Evolutionary conservation across 495 filamentous ascomycete genomes (phyloP), one percentile per base, ranked within the genome.

Genomic region (Friedmanniomyces simplex): DNA sequence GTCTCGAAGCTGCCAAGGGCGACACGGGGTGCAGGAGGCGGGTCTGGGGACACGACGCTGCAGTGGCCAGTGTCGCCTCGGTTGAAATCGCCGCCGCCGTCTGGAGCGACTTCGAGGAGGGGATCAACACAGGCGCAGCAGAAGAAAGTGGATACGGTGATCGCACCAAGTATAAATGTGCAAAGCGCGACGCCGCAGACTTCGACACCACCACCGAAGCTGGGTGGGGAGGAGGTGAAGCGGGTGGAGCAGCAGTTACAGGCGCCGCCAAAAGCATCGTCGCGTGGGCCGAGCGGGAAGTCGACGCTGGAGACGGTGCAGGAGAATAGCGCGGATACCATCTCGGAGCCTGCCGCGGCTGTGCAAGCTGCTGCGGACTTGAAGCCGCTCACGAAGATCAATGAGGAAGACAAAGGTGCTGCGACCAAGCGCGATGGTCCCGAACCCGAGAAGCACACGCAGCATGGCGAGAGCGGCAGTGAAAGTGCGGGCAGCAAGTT

Each of bases 251-350:
- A 26, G 79, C 85, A 32, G 78, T 79, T 50, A 36, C 60, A 55
- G 41, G 14, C 39, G 1, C 41, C 53, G 16, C 24, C 51, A 16
- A 65, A 65, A 46, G 46, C 52, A 46, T 79, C 75, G 50, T 79
- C 75, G 50, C 82, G 90, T 66, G 83, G 80, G 24, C 74, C 73
- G 46, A 85, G 81, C 64, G 84, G 82, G 52, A 79, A 77, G 59
- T 82, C 87, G 18, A 81, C 81, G 42, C 74, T 98, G 52, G 93
- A 95, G 70, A 98, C 93, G 0, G 93, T 98, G 28, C 85, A 95
- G 68, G 93, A 98, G 73, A 82, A 83, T 48, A 95, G 88, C 70
- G 79, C 88, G 22, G 61, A 64, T 25, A 41, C 58, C 24, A 36
- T 60, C 14, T 37, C 24, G 20, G 61, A 64, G 50, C 28, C 61